phyloP scores from a whole-genome alignment of 31 red algal species.

The Porphyra umbilicalis region DNA sequence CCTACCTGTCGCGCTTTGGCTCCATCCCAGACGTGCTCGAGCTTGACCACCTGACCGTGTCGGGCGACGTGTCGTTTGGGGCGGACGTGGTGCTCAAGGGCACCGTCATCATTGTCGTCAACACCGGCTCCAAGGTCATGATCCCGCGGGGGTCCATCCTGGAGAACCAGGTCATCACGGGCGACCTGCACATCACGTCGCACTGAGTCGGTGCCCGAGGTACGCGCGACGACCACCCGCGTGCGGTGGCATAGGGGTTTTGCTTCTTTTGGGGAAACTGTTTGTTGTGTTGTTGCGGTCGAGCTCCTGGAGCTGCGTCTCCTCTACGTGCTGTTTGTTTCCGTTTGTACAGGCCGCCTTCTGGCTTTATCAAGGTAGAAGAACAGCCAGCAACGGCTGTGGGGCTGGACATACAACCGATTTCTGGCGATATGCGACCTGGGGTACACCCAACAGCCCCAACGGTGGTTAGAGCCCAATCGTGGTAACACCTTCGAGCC shows the following conservation, averaged over 20 bases:
- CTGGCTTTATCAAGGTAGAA: too few species aligned
- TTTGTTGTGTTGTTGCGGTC: neutral
- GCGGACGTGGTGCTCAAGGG: constrained; percentile 76
- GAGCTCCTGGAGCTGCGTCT: neutral
- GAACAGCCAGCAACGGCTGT: too few species aligned
- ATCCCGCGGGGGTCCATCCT: constrained; percentile 88
- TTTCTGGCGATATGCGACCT: too few species aligned
- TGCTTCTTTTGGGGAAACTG: neutral
- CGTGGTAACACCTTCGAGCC: too few species aligned
- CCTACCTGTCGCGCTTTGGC: constrained; percentile 85
- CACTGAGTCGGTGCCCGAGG: constrained; percentile 16
- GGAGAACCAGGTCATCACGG: constrained; percentile 95
- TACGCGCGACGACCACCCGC: neutral
- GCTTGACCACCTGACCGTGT: constrained; percentile 93
- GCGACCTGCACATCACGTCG: constrained; percentile 78
- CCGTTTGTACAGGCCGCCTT: neutral
- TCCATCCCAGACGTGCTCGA: constrained; percentile 94
- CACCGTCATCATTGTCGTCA: constrained; percentile 95
- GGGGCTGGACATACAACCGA: too few species aligned
- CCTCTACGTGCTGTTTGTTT: neutral
- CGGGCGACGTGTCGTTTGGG: constrained; percentile 89
- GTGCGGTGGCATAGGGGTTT: too few species aligned
- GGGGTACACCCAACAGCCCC: too few species aligned
- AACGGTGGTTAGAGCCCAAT: too few species aligned
- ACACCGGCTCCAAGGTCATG: constrained; percentile 81